phyloP scores from a whole-genome alignment of 768 basidiomycete species.

The Asterophora lycoperdoides region DNA sequence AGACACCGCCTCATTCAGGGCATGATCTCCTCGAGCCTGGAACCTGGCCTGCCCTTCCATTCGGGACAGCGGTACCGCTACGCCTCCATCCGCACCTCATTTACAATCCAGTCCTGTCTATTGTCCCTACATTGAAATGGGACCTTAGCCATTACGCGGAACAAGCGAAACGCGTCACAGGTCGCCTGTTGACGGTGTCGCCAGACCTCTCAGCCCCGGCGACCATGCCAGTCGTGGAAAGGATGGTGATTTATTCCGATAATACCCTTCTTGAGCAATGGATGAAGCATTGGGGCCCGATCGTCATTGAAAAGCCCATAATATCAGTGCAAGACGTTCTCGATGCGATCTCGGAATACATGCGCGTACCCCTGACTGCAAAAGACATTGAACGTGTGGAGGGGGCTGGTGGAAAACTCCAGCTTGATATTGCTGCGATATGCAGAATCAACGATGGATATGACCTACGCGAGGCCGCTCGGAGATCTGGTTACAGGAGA shows the following conservation, averaged over 20 bases:
- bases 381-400: slow-evolving; percentile 27
- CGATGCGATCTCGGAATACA: slow-evolving; percentile 44
- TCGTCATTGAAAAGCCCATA: slow-evolving; percentile 33
- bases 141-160: slow-evolving; percentile 37
- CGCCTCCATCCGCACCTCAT: slow-evolving; percentile 29
- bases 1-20: too few species aligned
- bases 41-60: slow-evolving; percentile 20
- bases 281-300: slow-evolving; percentile 49
- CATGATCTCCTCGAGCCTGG: slow-evolving; percentile 17
- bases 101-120: slow-evolving; percentile 36
- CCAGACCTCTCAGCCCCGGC: slow-evolving; percentile 31
- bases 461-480: slow-evolving; percentile 37
- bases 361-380: slow-evolving; percentile 38
- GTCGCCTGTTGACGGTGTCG: slow-evolving; percentile 24
- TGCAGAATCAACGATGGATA: slow-evolving; percentile 35
- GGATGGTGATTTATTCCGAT: slow-evolving; percentile 36
- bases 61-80: slow-evolving; percentile 17
- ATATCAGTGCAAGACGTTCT: slow-evolving; percentile 45
- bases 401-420: slow-evolving; percentile 1
- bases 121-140: slow-evolving; percentile 36
- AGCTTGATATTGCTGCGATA: slow-evolving; percentile 24
- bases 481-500: slow-evolving; percentile 38
- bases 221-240: slow-evolving; percentile 25
- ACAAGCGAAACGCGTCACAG: slow-evolving; percentile 29
- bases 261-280: slow-evolving; percentile 34